These are phyloP conservation scores for Pyronema omphalodes DNA, from an alignment of 495 filamentous ascomycete species.

Conservation along the genomic window DNA sequence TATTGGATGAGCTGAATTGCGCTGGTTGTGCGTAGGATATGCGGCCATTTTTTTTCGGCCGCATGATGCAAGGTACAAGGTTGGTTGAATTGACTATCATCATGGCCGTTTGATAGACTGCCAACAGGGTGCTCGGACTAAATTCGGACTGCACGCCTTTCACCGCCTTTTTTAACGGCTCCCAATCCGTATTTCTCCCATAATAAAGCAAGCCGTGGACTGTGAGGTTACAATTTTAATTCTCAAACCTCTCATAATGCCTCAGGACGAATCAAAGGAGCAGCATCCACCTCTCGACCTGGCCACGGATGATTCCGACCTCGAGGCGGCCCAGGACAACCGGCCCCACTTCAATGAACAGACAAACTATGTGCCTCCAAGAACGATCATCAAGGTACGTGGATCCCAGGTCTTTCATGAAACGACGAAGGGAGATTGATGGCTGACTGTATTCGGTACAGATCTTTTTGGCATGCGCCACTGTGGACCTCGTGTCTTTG, in stretches of 20 bases:
- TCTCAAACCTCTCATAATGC: background rate
- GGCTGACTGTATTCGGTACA: slow-evolving; percentile 7
- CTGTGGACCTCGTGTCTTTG: slow-evolving; percentile 35
- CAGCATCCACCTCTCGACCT: background rate
- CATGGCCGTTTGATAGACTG: background rate
- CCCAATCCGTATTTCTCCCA: background rate
- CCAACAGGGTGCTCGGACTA: background rate
- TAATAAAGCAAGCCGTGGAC: background rate
- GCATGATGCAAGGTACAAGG: background rate
- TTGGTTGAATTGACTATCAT: background rate
- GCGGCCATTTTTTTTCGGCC: background rate
- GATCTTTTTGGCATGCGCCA: slow-evolving; percentile 40
- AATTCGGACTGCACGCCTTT: background rate
- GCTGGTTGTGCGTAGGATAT: background rate
- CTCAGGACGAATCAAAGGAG: slow-evolving; percentile 1
- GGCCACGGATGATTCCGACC: background rate
- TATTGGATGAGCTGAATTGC: background rate
- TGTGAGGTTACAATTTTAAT: background rate
- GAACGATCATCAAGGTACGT: slow-evolving; percentile 33
- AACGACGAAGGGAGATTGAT: background rate
- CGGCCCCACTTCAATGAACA: slow-evolving; percentile 32
- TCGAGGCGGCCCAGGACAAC: slow-evolving; percentile 4
- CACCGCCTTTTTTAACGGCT: background rate
- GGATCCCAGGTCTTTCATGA: background rate
- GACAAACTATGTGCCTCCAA: slow-evolving; percentile 36